Evolutionary conservation across 2,329 filamentous ascomycete genomes (phyloP), one percentile per base, ranked within the genome.

Genomic region (Nothophaeocryptopus gaeumannii): DNA sequence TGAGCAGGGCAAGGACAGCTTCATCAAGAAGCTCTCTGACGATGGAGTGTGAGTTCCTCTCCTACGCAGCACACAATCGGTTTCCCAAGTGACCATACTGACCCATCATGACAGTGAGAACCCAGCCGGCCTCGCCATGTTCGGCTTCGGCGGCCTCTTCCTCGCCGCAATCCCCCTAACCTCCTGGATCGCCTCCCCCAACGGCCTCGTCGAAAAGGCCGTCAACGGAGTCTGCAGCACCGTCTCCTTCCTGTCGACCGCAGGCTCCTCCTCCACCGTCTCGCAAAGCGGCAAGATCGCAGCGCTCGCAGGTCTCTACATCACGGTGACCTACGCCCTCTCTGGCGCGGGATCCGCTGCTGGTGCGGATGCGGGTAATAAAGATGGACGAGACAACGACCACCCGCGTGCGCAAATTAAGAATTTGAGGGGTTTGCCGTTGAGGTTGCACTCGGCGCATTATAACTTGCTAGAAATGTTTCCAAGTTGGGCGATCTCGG

Each of bases 401-500:
- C 45, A 63, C 40, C 63, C 63, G 20, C 50, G 63, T 12, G 35
- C 44, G 29, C 56, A 61, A 32, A 40, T 59, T 12, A 39, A 41
- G 39, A 56, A 56, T 13, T 35, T 64, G 39, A 47, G 45, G 30
- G 63, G 63, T 13, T 36, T 65, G 50, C 63, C 63, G 2, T 47
- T 65, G 45, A 39, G 63, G 16, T 16, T 65, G 45, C 48, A 64
- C 45, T 57, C 52, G 2, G 61, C 61, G 15, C 61, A 63, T 46
- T 57, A 57, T 33, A 54, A 65, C 34, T 43, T 63, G 8, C 53
- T 63, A 53, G 61, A 62, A 35, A 59, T 59, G 59, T 65, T 65
- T 47, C 60, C 60, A 1, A 58, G 59, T 4, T 65, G 58, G 47
- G 62, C 60, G 1, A 46, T 65, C 11, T 49, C 41, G 8, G 62